Conservation (phyloP, 768 basidiomycete genomes). For the Clitopilus passeckerianus region DNA sequence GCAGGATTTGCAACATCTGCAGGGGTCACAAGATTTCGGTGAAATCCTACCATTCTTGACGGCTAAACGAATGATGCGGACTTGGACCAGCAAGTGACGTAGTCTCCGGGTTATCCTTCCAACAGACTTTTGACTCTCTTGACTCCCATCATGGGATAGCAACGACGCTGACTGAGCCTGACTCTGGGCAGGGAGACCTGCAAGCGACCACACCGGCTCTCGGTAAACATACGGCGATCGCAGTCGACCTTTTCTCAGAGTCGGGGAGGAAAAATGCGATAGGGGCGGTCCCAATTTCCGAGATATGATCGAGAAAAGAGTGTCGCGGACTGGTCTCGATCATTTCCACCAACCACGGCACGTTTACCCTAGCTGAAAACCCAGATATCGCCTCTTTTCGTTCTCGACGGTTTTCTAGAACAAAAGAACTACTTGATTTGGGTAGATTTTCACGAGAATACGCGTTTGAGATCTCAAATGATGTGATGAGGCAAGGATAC, state of each 20-base stretch:
- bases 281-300: not conserved
- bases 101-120: not conserved
- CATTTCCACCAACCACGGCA: not conserved
- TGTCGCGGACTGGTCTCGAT: not conserved
- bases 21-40: not conserved
- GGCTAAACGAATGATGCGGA: not conserved
- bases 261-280: not conserved
- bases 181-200: not conserved
- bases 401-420: not conserved
- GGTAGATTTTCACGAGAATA: not conserved
- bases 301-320: not conserved
- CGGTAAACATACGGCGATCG: not conserved
- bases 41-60: not conserved
- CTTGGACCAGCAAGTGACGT: not conserved
- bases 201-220: not conserved
- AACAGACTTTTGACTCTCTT: constrained; percentile 1
- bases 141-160: not conserved
- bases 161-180: not conserved
- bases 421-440: not conserved
- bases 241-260: not conserved
- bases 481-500: not conserved
- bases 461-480: not conserved
- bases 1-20: not conserved
- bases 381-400: not conserved
- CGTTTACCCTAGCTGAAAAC: not conserved